Percentiles rank a stretch among this genome's conserved stretches.
phyloP scores from a whole-genome alignment of 2,329 filamentous ascomycete genomes.

The Talaromyces sp. region DNA sequence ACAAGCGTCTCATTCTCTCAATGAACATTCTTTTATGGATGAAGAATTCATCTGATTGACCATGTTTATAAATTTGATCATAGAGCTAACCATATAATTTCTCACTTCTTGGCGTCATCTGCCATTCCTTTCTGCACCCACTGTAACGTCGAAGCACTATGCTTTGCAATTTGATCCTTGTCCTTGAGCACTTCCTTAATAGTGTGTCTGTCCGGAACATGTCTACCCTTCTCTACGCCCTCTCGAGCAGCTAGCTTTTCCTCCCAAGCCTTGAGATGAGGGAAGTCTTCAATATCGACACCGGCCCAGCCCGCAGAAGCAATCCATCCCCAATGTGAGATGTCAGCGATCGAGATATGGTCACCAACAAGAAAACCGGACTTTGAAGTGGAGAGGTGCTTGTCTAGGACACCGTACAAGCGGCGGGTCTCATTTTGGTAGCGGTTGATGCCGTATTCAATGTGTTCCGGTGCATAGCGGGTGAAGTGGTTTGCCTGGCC shows the following conservation, averaged over 20 bases:
- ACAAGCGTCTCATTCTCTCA: background rate
- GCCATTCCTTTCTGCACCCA: constrained; percentile 73
- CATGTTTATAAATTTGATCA: background rate
- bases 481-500: constrained; percentile 78
- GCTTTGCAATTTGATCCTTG: constrained; percentile 54
- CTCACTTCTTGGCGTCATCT: constrained; percentile 51
- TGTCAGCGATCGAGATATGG: constrained; percentile 61
- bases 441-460: constrained; percentile 76
- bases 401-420: constrained; percentile 73
- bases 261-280: constrained; percentile 72
- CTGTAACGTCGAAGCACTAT: constrained; percentile 43
- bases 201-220: constrained; percentile 65
- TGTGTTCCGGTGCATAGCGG: constrained; percentile 76
- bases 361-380: constrained; percentile 52
- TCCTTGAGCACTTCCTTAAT: constrained; percentile 59
- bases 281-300: constrained; percentile 71
- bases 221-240: constrained; percentile 69
- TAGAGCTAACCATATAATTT: background rate
- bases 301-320: constrained; percentile 57
- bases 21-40: background rate
- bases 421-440: constrained; percentile 82
- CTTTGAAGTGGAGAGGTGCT: constrained; percentile 56
- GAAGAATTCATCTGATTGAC: background rate
- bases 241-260: constrained; percentile 65
- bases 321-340: constrained; percentile 78